phyloP scores from a whole-genome alignment of 768 basidiomycete genomes.

The Exidia glandulosa region DNA sequence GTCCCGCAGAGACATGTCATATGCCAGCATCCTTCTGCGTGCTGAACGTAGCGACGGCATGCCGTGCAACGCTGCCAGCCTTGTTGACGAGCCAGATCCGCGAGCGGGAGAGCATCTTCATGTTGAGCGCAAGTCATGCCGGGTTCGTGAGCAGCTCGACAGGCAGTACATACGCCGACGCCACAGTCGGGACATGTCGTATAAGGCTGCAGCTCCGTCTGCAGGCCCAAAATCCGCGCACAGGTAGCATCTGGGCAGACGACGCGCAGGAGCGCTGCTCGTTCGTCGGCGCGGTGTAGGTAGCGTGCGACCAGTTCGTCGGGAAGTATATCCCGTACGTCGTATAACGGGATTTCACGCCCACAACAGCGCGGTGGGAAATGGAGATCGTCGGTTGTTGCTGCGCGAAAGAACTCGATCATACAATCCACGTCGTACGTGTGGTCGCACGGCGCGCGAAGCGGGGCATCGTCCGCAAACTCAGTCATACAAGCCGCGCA shows the following conservation, averaged over 20 bases:
- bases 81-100: background rate
- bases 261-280: background rate
- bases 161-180: background rate
- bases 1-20: background rate
- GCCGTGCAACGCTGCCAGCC: background rate
- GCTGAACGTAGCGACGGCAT: background rate
- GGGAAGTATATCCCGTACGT: too few species aligned
- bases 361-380: too few species aligned
- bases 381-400: too few species aligned
- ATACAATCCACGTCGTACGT: too few species aligned
- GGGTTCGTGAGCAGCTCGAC: background rate
- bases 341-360: too few species aligned
- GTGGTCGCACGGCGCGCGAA: too few species aligned
- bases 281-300: too few species aligned
- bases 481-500: too few species aligned
- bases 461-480: too few species aligned
- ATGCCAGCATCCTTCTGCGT: background rate
- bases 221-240: background rate
- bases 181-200: background rate
- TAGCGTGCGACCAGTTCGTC: too few species aligned
- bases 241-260: background rate
- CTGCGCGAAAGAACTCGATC: too few species aligned
- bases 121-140: background rate
- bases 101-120: background rate
- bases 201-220: background rate